Conservation (phyloP, 306 rosid species). For the Dryas drummondii region DNA sequence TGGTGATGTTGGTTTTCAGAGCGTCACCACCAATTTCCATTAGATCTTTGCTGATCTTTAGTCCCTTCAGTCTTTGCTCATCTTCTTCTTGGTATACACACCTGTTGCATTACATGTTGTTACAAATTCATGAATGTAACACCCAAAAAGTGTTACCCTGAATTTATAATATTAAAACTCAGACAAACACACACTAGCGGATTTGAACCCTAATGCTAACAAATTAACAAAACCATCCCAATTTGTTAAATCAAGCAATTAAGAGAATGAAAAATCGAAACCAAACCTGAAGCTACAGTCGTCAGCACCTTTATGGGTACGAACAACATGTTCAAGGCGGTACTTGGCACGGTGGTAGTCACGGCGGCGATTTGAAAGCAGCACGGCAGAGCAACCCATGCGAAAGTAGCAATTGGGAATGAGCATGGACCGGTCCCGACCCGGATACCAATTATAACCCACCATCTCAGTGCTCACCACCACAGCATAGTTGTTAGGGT, state of each 20-base stretch:
- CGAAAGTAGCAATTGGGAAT: slow-evolving; percentile 87
- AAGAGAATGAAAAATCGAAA: no score
- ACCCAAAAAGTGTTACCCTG: no score
- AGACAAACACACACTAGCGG: no score
- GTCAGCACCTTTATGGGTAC: slow-evolving; percentile 95
- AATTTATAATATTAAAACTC: no score
- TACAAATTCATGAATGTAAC: no score
- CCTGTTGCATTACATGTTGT: slow-evolving; percentile 36
- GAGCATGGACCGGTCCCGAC: slow-evolving; percentile 79
- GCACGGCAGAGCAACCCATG: slow-evolving; percentile 93
- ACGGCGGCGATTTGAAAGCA: slow-evolving; percentile 86
- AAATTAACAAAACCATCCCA: no score
- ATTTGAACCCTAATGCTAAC: no score
- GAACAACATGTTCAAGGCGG: slow-evolving; percentile 83
- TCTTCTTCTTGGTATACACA: slow-evolving; percentile 97
- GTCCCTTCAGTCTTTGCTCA: slow-evolving; percentile 66
- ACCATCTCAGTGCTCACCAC: slow-evolving; percentile 92
- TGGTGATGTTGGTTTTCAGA: slow-evolving; percentile 90
- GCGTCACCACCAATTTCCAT: slow-evolving; percentile 96
- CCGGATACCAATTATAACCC: slow-evolving; percentile 91
- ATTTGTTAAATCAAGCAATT: no score
- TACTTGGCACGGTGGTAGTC: slow-evolving; percentile 77
- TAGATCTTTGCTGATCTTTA: slow-evolving; percentile 82
- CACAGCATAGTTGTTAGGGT: slow-evolving; percentile 81
- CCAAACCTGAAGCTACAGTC: slow-evolving; percentile 87